Conservation (phyloP, 2,329 filamentous ascomycete species). For the Colletotrichum coccodes region DNA sequence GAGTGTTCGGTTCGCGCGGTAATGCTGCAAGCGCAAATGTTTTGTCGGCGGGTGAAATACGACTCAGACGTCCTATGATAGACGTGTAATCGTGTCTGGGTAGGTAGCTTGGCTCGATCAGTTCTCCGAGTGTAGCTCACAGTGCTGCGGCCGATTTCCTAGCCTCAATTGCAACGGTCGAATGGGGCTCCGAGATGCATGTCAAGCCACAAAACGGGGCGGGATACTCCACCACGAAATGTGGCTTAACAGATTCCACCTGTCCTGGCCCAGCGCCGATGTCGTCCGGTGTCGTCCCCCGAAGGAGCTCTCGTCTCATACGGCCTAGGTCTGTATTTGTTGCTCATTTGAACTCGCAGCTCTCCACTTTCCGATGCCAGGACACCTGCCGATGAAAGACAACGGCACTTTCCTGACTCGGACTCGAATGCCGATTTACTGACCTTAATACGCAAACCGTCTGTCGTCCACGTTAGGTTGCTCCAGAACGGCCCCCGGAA, state of each 20-base stretch:
- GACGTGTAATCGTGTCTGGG: neutral
- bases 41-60: too few species aligned
- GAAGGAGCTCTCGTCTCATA: conserved; percentile 13
- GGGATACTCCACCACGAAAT: neutral
- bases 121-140: neutral
- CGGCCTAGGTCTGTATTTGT: neutral
- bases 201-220: conserved; percentile 12
- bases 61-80: neutral
- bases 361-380: conserved; percentile 26
- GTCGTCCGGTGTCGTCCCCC: conserved; percentile 25
- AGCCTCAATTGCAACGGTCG: conserved; percentile 19
- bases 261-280: conserved; percentile 21
- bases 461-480: neutral
- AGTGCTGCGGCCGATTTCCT: conserved; percentile 1
- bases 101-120: conserved; percentile 4
- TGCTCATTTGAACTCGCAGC: conserved; percentile 2
- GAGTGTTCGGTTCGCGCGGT: neutral
- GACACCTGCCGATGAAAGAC: neutral
- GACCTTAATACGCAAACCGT: neutral
- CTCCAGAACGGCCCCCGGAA: neutral
- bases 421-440: conserved; percentile 25
- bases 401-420: conserved; percentile 3
- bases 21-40: neutral
- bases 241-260: conserved; percentile 7
- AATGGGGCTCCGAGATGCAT: neutral